Evolutionary conservation across 257 asterid species (phyloP).

Genomic region (Pogostemon cablin): DNA sequence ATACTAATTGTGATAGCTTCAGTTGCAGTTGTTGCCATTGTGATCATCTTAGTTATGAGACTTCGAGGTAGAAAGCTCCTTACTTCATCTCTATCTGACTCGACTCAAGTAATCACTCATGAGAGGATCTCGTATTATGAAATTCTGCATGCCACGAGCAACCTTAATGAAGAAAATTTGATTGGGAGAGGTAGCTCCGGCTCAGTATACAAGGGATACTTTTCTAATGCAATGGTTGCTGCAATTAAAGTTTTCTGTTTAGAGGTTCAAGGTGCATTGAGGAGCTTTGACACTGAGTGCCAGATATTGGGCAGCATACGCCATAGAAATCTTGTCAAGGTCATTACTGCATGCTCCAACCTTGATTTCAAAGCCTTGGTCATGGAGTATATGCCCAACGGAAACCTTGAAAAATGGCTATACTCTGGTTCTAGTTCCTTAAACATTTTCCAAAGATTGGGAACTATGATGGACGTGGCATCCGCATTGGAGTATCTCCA

Average conservation of each 20-base stretch:
- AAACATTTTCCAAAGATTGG: background rate
- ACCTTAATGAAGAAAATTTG: background rate
- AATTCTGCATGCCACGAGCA: background rate
- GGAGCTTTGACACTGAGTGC: background rate
- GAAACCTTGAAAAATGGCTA: slow-evolving; percentile 12
- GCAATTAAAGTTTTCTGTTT: background rate
- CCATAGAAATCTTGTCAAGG: slow-evolving; percentile 12
- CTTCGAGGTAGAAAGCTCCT: background rate
- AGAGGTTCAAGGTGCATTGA: background rate
- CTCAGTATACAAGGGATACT: background rate
- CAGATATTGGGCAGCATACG: background rate
- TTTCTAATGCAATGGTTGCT: background rate
- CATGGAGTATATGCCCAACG: background rate
- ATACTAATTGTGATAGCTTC: background rate
- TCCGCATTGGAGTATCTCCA: background rate
- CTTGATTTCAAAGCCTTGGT: slow-evolving; percentile 17
- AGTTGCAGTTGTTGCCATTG: background rate
- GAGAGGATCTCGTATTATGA: background rate
- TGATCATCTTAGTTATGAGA: background rate
- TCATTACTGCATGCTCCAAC: background rate
- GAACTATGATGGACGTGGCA: background rate
- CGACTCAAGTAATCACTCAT: too few species aligned
- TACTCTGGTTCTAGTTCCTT: background rate
- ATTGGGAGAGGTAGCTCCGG: slow-evolving; percentile 10
- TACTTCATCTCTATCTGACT: background rate